A percentile compares a stretch with the other conserved stretches of the same genome.
These are phyloP conservation scores for Phytophthora idaei DNA, from an alignment of 352 stramenopile species.

Conservation along the genomic window DNA sequence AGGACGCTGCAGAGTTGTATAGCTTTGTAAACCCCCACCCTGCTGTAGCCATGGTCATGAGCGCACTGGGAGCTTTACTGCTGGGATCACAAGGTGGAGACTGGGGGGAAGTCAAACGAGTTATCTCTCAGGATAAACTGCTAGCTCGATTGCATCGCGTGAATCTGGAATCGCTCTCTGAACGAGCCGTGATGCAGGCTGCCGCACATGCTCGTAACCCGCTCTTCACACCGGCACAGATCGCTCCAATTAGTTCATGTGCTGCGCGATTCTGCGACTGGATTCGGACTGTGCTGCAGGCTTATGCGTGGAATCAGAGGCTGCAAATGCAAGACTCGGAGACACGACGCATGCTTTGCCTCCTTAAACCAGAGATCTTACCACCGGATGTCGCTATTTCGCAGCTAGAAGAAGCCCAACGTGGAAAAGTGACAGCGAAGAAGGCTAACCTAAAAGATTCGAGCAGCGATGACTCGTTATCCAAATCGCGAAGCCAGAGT, in stretches of 20 bases:
- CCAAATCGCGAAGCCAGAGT: conserved; percentile 21
- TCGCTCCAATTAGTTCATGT: conserved; percentile 84
- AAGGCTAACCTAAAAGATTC: conserved; percentile 1
- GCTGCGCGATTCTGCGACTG: conserved; percentile 92
- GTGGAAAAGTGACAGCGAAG: conserved; percentile 1
- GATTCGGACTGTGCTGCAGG: conserved; percentile 66
- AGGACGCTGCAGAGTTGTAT: conserved; percentile 78
- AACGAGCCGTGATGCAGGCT: conserved; percentile 39
- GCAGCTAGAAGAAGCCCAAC: conserved; percentile 14
- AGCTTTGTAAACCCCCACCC: conserved; percentile 83
- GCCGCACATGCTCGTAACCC: conserved; percentile 67
- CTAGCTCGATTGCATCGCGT: conserved; percentile 52
- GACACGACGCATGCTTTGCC: conserved; percentile 53
- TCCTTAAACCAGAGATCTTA: conserved; percentile 58
- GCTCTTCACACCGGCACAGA: conserved; percentile 64
- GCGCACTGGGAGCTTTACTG: conserved; percentile 59
- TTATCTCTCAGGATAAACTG: conserved; percentile 73
- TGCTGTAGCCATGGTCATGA: conserved; percentile 79
- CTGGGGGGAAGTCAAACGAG: conserved; percentile 56
- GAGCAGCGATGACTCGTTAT: conserved; percentile 1
- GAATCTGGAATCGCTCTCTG: conserved; percentile 43
- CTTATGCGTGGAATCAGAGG: conserved; percentile 67
- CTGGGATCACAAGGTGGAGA: conserved; percentile 43
- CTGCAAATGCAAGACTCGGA: conserved; percentile 44
- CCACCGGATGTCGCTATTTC: conserved; percentile 23